Evolutionary conservation across 768 basidiomycete genomes (phyloP), one percentile per base, ranked within the genome.

Genomic region (Pleurotus pulmonarius): DNA sequence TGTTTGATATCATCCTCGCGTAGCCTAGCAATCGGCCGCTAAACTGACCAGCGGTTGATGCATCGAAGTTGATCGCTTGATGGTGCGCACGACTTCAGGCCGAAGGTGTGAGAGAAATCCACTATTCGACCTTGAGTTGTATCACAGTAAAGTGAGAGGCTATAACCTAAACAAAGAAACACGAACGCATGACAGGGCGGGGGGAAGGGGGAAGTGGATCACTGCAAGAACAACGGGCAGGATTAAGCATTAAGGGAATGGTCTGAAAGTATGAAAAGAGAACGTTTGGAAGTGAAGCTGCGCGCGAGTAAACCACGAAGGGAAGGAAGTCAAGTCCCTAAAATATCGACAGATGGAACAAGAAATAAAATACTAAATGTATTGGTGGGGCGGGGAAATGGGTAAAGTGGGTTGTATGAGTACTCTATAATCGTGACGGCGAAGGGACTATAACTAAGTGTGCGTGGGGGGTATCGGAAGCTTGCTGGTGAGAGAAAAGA

Each of bases 381-480:
- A 20, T 20, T 29, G 22, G 29, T 20, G 48, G 22, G 29, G 29
- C 29, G 29, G 29, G 29, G 29, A 34, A 34, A n/a, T 24, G 26
- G n/a, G 22, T 49, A n/a, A 24, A 20, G 48, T 49, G 22, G n/a
- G 16, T 9, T 20, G 26, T 15, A 34, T 34, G 22, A 34, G 16
- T 26, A 22, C 25, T 49, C 48, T 49, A 49, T 49, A 49, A 18
- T 15, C 15, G 48, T 29, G 48, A n/a, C 25, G 48, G 13, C 15
- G 7, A 15, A 26, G 20, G 37, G 20, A 15, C 22, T 24, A 29
- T 12, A 18, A 12, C 15, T 15, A 34, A 49, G 26, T 29, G 48
- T 49, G 48, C 48, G 37, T 49, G 48, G 25, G 34, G 48, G 48
- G 48, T 49, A 49, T 49, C 25, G 18, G 41, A 41, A n/a, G 34